Evolutionary conservation across 192 early-diverging fungal species (phyloP).

Genomic region (Linnemannia zychae): DNA sequence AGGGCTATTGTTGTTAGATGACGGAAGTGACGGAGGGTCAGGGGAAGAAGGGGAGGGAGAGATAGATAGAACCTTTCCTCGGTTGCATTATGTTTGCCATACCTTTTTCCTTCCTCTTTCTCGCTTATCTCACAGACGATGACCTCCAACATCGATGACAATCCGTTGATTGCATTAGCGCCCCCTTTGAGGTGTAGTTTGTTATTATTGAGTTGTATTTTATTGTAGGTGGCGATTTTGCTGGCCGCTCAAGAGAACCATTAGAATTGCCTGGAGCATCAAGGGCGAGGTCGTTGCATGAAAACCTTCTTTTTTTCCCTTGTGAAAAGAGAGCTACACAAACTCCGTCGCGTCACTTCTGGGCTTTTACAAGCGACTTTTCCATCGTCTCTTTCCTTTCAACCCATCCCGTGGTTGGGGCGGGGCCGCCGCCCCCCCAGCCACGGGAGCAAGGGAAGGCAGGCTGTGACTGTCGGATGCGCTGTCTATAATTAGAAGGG

Average conservation of each 20-base stretch:
- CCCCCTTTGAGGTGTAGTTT: background rate
- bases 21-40: background rate
- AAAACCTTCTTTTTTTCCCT: background rate
- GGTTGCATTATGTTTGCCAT: background rate
- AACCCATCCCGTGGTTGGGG: no score
- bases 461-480: no score
- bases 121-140: background rate
- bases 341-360: no score
- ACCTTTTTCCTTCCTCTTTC: background rate
- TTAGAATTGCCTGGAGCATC: background rate
- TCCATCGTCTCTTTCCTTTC: no score
- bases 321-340: no score
- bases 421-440: no score
- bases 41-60: background rate
- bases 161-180: background rate
- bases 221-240: background rate
- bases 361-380: no score
- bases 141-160: background rate
- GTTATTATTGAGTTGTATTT: background rate
- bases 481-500: no score
- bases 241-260: background rate
- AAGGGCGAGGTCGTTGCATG: background rate
- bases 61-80: background rate
- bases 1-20: background rate
- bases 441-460: no score